phyloP scores from a whole-genome alignment of 2,329 filamentous ascomycete species.

The Sarocladium oryzae region DNA sequence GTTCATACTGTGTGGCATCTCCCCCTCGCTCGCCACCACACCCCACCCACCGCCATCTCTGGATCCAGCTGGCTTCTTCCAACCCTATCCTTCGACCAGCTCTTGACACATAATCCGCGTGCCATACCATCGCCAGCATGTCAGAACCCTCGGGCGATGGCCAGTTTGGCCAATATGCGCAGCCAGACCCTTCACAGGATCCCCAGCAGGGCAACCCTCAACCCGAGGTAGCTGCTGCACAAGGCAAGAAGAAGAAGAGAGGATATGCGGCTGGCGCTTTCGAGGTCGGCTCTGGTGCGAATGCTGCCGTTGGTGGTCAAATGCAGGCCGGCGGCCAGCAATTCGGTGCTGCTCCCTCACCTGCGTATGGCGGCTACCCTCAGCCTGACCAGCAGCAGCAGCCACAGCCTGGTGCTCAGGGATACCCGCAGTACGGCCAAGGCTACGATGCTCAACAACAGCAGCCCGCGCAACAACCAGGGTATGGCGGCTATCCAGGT shows the following conservation, averaged over 20 bases:
- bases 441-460: conserved; percentile 28
- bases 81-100: neutral
- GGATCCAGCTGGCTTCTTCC: neutral
- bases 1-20: neutral
- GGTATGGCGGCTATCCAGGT: conserved; percentile 58
- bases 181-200: conserved; percentile 30
- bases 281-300: conserved; percentile 83
- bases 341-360: conserved; percentile 40
- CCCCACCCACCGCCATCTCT: conserved; percentile 8
- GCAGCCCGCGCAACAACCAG: conserved; percentile 30
- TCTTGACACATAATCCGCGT: neutral
- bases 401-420: conserved; percentile 20
- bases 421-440: conserved; percentile 34
- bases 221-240: conserved; percentile 29
- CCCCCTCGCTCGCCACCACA: conserved; percentile 7
- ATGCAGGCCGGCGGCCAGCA: conserved; percentile 29
- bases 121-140: conserved; percentile 30
- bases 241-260: conserved; percentile 79
- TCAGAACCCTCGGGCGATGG: conserved; percentile 51
- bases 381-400: conserved; percentile 41
- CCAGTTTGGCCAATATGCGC: conserved; percentile 40
- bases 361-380: conserved; percentile 55
- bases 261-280: conserved; percentile 93
- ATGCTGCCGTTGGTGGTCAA: conserved; percentile 54
- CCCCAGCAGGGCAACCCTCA: conserved; percentile 28